phyloP scores from a whole-genome alignment of 1,284 basidiomycete species.

The Tylopilus orsonianus region DNA sequence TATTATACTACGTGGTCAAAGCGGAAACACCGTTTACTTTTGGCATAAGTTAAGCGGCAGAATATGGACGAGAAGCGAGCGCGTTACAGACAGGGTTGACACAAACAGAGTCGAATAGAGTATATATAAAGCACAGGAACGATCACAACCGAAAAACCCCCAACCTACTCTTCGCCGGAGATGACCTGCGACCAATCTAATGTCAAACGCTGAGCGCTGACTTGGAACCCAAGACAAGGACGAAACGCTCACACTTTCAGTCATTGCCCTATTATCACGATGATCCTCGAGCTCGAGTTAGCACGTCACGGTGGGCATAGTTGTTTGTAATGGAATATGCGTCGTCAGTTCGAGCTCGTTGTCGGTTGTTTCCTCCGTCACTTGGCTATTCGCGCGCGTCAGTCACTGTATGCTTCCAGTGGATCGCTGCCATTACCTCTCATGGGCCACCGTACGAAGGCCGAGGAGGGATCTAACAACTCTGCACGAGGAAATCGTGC shows the following conservation, averaged over 20 bases:
- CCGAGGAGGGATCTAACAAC: conserved; percentile 19
- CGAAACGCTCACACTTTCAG: background rate
- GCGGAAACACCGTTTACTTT: too few relatives aligned
- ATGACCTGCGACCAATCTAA: too few relatives aligned
- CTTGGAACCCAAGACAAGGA: too few relatives aligned
- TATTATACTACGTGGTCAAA: too few relatives aligned
- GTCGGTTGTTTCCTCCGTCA: background rate
- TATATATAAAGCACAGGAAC: too few relatives aligned
- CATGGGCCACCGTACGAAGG: background rate
- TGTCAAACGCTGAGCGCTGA: too few relatives aligned
- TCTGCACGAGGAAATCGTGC: conserved; percentile 18
- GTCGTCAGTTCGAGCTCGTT: background rate
- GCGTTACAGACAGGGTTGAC: too few relatives aligned
- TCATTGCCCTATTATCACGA: background rate
- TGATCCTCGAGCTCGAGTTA: background rate
- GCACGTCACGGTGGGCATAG: background rate
- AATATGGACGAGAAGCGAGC: too few relatives aligned
- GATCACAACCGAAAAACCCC: too few relatives aligned
- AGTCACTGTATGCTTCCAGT: background rate
- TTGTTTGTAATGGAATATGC: conserved; percentile 1
- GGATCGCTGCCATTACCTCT: background rate
- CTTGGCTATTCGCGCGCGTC: conserved; percentile 1
- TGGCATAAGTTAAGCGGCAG: too few relatives aligned
- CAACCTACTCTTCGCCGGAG: too few relatives aligned
- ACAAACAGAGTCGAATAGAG: too few relatives aligned